phyloP scores from a whole-genome alignment of 768 basidiomycete genomes.

The Pilatotrama ljubarskyi region DNA sequence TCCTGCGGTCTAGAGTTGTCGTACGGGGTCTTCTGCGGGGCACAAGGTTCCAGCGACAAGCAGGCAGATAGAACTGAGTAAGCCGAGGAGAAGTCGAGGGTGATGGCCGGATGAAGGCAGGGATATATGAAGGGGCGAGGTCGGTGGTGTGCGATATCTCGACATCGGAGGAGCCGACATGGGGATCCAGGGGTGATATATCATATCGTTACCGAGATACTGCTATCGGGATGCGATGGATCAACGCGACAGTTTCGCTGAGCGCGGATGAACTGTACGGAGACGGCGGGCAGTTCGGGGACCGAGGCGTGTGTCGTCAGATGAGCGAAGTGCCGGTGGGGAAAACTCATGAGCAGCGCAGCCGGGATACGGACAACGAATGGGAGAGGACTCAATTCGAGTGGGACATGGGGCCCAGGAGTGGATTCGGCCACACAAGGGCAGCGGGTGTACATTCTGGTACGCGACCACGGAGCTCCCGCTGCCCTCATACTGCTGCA shows the following conservation, averaged over 20 bases:
- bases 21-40: background rate
- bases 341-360: slow-evolving; percentile 8
- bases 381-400: background rate
- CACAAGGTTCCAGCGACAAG: background rate
- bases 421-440: background rate
- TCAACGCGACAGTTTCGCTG: background rate
- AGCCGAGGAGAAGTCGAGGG: background rate
- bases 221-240: background rate
- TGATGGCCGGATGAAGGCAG: slow-evolving; percentile 11
- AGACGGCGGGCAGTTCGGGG: background rate
- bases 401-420: background rate
- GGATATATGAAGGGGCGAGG: background rate
- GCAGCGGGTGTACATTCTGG: background rate
- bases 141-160: background rate
- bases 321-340: slow-evolving; percentile 1
- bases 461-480: background rate
- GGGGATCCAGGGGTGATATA: background rate
- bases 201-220: background rate
- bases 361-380: background rate
- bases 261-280: slow-evolving; percentile 3
- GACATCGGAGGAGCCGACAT: background rate
- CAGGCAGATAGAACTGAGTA: background rate
- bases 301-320: background rate
- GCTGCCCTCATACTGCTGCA: background rate
- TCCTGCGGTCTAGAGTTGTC: background rate